These are phyloP conservation scores for Solanum tarijense DNA, from an alignment of 257 asterid species.

Conservation along the genomic window DNA sequence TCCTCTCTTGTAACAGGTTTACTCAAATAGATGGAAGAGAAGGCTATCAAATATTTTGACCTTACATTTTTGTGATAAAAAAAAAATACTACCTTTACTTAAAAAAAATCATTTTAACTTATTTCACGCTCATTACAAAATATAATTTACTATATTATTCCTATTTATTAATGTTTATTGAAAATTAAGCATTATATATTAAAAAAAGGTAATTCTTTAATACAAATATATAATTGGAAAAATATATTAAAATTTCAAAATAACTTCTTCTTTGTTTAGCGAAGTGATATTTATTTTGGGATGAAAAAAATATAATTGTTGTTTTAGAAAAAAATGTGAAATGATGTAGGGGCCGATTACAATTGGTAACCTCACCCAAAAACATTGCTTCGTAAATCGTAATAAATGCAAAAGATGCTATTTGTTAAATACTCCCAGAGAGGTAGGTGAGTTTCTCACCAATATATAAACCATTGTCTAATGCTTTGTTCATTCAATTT, in stretches of 20 bases:
- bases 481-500: not conserved
- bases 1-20: too few relatives aligned
- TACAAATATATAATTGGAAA: too few relatives aligned
- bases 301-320: not conserved
- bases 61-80: too few relatives aligned
- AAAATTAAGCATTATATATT: too few relatives aligned
- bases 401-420: slow-evolving; percentile 1
- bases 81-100: too few relatives aligned
- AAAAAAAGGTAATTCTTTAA: too few relatives aligned
- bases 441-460: not conserved
- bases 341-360: not conserved
- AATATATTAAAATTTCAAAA: too few relatives aligned
- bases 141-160: too few relatives aligned
- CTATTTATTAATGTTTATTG: not conserved
- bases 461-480: not conserved
- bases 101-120: too few relatives aligned
- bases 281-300: not conserved
- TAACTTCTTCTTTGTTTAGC: not conserved
- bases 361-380: not conserved
- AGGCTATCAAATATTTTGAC: too few relatives aligned
- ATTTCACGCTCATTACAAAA: too few relatives aligned
- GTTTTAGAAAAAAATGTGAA: not conserved
- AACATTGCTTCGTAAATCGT: not conserved
- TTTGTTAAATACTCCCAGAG: not conserved
- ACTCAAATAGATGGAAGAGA: too few relatives aligned